Base-by-base conservation (phyloP, 805 yeast species). In the Candida verbasci region DNA sequence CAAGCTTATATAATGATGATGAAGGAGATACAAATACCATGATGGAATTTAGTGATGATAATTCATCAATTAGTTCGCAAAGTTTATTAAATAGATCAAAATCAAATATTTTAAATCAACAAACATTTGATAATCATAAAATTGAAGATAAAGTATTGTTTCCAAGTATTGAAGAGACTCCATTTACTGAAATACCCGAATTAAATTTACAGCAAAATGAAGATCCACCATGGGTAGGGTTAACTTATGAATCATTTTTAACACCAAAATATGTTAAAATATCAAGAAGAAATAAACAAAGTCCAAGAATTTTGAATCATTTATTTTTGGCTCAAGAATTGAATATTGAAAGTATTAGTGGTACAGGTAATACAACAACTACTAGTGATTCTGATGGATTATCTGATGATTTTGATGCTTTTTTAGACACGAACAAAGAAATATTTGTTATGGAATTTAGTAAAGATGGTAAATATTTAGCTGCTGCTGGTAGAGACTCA, bases 401-500 rank as follows among this genome's bases (percentile, higher is more conserved):
- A 5, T 12, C 15, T 6, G 31, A 15, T 18, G 29, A 22, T 7
- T 15, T 23, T 27, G 38, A 34, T 10, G 12, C 29, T 3, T 17
- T 21, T 21, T 4, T 14, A 9, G 32, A 17, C 3, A 26, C 33
- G 16, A 30, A 31, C 9, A 57, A 62, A 30, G 84, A 93, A 10
- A 69, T 85, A n/a, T 86, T 88, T 74, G 74, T 77, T 8, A 65
- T 83, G 64, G 74, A 77, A 48, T 89, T 89, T 58, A 79, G 85
- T 39, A 57, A 58, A 9, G 95, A 89, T 58, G 97, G 97, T 9
- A 80, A 77, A 56, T 86, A 71, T 53, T 58, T 89, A 48, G 96
- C 96, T 0, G 75, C 84, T 2, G 96, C 91, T 0, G 94, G 95
- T 14, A 77, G 84, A 47, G 88, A 85, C 51, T 72, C 82, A 3